phyloP scores from a whole-genome alignment of 352 stramenopile species.

The Globisporangium rhizosaccharum region DNA sequence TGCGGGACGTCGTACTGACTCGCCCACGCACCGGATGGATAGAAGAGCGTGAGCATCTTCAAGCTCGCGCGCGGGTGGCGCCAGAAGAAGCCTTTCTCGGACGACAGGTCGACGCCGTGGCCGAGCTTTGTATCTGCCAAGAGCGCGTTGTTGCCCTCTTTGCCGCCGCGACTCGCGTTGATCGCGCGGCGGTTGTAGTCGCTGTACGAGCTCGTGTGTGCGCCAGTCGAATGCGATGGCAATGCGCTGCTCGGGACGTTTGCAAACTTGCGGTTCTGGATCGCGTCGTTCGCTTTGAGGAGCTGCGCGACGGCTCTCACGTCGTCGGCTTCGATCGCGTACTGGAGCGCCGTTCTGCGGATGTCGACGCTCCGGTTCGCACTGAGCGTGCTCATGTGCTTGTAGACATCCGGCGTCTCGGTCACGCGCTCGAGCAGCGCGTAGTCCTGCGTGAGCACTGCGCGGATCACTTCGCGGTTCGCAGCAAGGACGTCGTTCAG shows the following conservation, averaged over 20 bases:
- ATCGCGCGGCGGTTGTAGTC: slow-evolving; percentile 80
- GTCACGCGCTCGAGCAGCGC: slow-evolving; percentile 60
- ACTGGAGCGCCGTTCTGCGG: slow-evolving; percentile 42
- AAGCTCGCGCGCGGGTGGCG: slow-evolving; percentile 33
- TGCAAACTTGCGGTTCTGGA: slow-evolving; percentile 37
- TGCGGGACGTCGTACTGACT: slow-evolving; percentile 17
- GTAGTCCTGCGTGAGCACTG: slow-evolving; percentile 63
- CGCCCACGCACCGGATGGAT: slow-evolving; percentile 54
- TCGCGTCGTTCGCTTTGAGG: slow-evolving; percentile 33
- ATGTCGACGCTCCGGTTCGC: slow-evolving; percentile 41
- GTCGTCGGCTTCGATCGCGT: slow-evolving; percentile 60
- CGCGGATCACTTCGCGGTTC: slow-evolving; percentile 61
- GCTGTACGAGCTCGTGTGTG: slow-evolving; percentile 72
- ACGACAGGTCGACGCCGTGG: slow-evolving; percentile 1
- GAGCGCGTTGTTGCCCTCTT: slow-evolving; percentile 75
- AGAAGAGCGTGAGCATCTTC: slow-evolving; percentile 62
- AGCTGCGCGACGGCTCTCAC: slow-evolving; percentile 36
- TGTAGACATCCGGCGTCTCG: slow-evolving; percentile 32
- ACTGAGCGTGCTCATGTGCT: slow-evolving; percentile 45
- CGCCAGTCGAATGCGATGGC: slow-evolving; percentile 66
- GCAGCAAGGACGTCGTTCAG: slow-evolving; percentile 45
- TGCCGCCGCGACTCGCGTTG: slow-evolving; percentile 73
- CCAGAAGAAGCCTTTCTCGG: slow-evolving; percentile 23
- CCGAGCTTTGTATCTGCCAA: slow-evolving; percentile 33
- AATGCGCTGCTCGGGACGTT: slow-evolving; percentile 46